phyloP scores from a whole-genome alignment of 139 green algal genomes.

The Yamagishiella unicocca region DNA sequence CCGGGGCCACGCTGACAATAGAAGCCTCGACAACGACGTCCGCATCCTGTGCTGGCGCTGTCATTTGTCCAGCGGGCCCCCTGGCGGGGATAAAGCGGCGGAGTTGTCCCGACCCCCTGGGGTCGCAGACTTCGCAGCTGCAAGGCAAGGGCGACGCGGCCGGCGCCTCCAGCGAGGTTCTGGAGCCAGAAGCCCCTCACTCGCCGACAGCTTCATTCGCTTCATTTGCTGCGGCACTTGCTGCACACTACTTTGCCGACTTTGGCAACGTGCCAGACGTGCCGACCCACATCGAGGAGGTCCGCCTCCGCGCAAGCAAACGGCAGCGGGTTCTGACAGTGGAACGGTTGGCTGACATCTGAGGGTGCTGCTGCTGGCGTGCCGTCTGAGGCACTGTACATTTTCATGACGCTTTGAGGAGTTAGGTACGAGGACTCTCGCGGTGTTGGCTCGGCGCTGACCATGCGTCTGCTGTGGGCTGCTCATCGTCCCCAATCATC shows the following conservation, averaged over 20 bases:
- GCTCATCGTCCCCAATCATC: no score
- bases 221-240: conserved; percentile 24
- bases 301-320: conserved; percentile 6
- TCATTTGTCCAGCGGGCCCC: no score
- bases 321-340: neutral
- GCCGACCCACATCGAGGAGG: conserved; percentile 12
- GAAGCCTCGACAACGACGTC: no score
- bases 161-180: neutral
- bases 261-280: conserved; percentile 24
- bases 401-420: neutral
- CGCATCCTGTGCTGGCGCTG: no score
- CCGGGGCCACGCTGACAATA: no score
- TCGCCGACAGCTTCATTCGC: conserved; percentile 29
- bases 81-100: conserved; percentile 15
- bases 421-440: no score
- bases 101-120: neutral
- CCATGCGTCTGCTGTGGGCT: no score
- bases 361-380: no score
- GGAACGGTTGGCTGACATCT: neutral
- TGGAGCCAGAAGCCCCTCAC: neutral
- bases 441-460: no score
- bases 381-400: neutral
- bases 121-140: neutral
- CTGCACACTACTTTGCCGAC: conserved; percentile 21
- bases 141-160: neutral